Percentiles rank a stretch among this genome's conserved stretches.
These are phyloP conservation scores for Backusella mclennaniae DNA, from an alignment of 192 early-diverging fungal genomes.

Conservation along the genomic window DNA sequence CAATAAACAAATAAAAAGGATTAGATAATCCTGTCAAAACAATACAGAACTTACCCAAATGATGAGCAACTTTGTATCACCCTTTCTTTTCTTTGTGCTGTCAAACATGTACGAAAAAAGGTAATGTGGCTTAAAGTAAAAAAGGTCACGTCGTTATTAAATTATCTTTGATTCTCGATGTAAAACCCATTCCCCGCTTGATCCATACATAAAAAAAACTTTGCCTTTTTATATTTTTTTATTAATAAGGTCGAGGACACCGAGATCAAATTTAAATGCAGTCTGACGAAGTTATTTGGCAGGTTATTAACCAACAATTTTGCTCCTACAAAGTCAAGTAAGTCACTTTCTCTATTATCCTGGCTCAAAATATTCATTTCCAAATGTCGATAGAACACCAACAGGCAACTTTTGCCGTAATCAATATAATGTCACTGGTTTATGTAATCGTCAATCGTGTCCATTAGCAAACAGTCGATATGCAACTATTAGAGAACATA, in stretches of 20 bases:
- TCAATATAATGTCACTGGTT: conserved; percentile 94
- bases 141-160: neutral
- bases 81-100: neutral
- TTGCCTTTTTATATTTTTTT: neutral
- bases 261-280: conserved; percentile 34
- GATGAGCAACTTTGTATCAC: neutral
- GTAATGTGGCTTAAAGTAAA: neutral
- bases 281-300: conserved; percentile 89
- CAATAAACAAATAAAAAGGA: neutral
- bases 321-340: conserved; percentile 99
- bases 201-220: neutral
- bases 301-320: conserved; percentile 94
- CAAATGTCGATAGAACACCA: conserved; percentile 56
- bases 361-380: neutral
- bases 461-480: conserved; percentile 95
- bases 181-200: no score
- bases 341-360: conserved; percentile 9
- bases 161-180: neutral
- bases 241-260: neutral
- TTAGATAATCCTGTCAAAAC: neutral
- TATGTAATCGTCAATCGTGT: conserved; percentile 92
- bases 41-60: neutral
- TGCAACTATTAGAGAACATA: conserved; percentile 87
- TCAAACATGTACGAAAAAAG: neutral
- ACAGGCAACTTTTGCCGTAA: conserved; percentile 93